Evolutionary conservation across 1,284 basidiomycete genomes (phyloP).

Genomic region (Sporisorium sorghi): DNA sequence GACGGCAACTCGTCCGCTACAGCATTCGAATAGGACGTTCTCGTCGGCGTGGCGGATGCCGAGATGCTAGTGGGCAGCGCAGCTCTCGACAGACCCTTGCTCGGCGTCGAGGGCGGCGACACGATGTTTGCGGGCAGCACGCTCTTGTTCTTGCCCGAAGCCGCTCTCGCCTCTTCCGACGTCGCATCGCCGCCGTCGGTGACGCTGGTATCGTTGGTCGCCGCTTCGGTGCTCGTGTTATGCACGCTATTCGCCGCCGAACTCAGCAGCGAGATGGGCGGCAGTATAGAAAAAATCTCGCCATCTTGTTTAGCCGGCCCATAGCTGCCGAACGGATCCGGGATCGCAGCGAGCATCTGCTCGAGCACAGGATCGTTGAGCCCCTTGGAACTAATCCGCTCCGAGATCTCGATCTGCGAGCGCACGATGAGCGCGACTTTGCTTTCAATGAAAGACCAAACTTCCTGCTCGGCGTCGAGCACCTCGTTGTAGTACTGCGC

Average conservation of each 20-base stretch:
- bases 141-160: constrained; percentile 9
- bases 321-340: constrained; percentile 92
- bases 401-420: constrained; percentile 70
- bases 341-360: constrained; percentile 86
- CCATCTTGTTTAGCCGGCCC: constrained; percentile 87
- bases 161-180: constrained; percentile 7
- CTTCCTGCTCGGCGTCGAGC: constrained; percentile 89
- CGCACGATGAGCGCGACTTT: constrained; percentile 64
- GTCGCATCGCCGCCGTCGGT: constrained; percentile 22
- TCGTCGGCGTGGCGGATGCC: constrained; percentile 28
- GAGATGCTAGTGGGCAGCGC: constrained; percentile 2
- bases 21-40: constrained; percentile 8
- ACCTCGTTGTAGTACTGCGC: constrained; percentile 84
- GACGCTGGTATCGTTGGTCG: constrained; percentile 35
- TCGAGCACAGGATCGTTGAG: constrained; percentile 86
- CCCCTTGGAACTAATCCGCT: constrained; percentile 87
- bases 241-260: constrained; percentile 48
- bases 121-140: constrained; percentile 48
- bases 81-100: constrained; percentile 43
- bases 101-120: constrained; percentile 52
- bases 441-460: constrained; percentile 86
- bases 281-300: constrained; percentile 85
- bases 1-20: constrained; percentile 21
- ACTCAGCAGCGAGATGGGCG: constrained; percentile 52
- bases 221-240: constrained; percentile 36